Evolutionary conservation across 73 alveolate genomes (phyloP).

Genomic region (Urostyla sp.): DNA sequence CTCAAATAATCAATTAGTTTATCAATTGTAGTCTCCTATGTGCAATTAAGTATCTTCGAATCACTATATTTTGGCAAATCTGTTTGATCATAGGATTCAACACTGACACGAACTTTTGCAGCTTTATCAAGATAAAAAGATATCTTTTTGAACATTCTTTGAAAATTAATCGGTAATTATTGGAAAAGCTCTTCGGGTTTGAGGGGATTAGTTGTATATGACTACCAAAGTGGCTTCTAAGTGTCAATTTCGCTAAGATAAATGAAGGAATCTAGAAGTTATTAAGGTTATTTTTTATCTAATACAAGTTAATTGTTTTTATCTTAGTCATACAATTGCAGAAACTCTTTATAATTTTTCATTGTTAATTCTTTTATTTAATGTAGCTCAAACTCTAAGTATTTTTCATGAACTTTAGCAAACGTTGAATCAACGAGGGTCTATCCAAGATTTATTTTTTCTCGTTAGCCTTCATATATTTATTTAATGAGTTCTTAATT

Average conservation of each 20-base stretch:
- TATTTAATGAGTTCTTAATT: neutral
- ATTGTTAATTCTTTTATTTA: neutral
- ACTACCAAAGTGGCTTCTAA: constrained; percentile 47
- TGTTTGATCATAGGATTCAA: neutral
- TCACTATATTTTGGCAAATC: constrained; percentile 33
- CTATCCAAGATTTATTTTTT: constrained; percentile 23
- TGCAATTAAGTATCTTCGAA: constrained; percentile 27
- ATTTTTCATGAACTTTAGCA: neutral
- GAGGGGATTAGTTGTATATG: constrained; percentile 18
- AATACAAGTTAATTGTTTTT: neutral
- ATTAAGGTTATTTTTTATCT: neutral
- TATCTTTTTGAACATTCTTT: neutral
- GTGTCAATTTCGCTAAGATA: constrained; percentile 26
- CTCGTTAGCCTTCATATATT: neutral
- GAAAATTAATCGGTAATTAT: constrained; percentile 8
- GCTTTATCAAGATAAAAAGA: neutral
- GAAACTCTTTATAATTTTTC: neutral
- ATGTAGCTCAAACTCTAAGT: neutral
- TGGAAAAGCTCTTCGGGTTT: constrained; percentile 8
- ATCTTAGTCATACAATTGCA: neutral
- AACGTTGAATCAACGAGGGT: neutral
- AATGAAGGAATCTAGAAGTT: too few relatives aligned
- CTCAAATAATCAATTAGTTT: constrained; percentile 8
- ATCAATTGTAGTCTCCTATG: constrained; percentile 1
- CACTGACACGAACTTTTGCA: constrained; percentile 5